Evolutionary conservation across 106 monocot species (phyloP).

Genomic region (Acanthochlamys bracteata): DNA sequence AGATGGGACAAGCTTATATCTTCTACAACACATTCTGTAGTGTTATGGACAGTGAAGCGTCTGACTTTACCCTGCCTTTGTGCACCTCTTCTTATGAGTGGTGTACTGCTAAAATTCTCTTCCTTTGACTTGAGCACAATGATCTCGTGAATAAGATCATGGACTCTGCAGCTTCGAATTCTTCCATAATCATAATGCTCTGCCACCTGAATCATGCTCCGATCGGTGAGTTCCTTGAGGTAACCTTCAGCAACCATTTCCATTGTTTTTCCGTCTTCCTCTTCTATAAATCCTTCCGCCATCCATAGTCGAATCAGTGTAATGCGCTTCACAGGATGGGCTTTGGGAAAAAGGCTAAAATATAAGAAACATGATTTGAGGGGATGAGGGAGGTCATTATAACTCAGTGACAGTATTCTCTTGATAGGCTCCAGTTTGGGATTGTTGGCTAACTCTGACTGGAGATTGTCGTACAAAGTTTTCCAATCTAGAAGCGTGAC

Average conservation of each 20-base stretch:
- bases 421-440: constrained; percentile 12
- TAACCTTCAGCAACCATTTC: constrained; percentile 22
- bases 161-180: constrained; percentile 22
- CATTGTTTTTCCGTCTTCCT: background rate
- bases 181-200: constrained; percentile 23
- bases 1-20: constrained; percentile 11
- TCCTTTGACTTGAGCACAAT: constrained; percentile 17
- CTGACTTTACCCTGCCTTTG: constrained; percentile 1
- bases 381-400: constrained; percentile 20
- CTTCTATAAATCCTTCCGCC: constrained; percentile 30
- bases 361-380: constrained; percentile 34
- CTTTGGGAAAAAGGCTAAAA: constrained; percentile 28
- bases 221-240: constrained; percentile 17
- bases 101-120: constrained; percentile 17
- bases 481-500: constrained; percentile 7
- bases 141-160: constrained; percentile 23
- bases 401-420: constrained; percentile 18
- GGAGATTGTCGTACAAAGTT: constrained; percentile 4
- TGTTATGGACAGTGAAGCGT: constrained; percentile 11
- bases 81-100: background rate
- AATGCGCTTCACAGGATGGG: constrained; percentile 11
- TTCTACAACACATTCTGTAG: background rate
- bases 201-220: constrained; percentile 28
- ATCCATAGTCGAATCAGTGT: constrained; percentile 25
- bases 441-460: constrained; percentile 12